Percentiles rank a stretch among this genome's conserved stretches.
Conservation (phyloP, 306 rosid species). For the Fagus sylvatica region DNA sequence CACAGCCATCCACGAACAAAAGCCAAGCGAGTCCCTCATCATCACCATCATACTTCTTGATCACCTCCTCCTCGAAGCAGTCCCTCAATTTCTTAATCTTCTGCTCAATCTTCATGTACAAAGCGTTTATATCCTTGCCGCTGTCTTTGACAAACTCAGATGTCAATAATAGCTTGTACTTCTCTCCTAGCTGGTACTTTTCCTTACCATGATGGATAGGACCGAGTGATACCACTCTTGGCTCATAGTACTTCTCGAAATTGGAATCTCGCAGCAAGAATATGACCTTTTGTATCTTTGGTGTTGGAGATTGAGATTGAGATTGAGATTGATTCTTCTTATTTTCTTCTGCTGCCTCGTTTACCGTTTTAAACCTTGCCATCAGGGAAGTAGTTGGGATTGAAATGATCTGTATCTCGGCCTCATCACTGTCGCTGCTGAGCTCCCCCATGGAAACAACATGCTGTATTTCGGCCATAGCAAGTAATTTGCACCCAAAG, state of each 20-base stretch:
- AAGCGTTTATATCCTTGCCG: accelerated
- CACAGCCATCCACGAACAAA: conserved; percentile 30
- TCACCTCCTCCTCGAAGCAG: conserved; percentile 2
- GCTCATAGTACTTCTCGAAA: background rate
- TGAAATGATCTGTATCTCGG: too few species aligned
- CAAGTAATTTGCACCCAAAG: too few species aligned
- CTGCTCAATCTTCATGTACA: background rate
- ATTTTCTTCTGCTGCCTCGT: too few species aligned
- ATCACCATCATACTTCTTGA: background rate
- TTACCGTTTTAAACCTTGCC: too few species aligned
- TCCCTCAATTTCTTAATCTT: background rate
- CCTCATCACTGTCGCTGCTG: too few species aligned
- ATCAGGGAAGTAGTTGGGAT: too few species aligned
- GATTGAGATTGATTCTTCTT: too few species aligned
- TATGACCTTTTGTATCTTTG: conserved; percentile 23
- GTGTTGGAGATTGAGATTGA: too few species aligned
- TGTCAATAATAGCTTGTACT: conserved; percentile 10
- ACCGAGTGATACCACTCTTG: conserved; percentile 10
- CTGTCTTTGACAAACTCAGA: background rate
- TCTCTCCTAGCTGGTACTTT: background rate
- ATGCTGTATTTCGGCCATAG: too few species aligned
- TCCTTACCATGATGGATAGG: conserved; percentile 19
- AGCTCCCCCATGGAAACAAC: too few species aligned
- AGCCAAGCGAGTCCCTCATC: conserved; percentile 13
- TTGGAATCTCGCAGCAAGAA: background rate